Evolutionary conservation across 75 land plant species (phyloP).

Genomic region (Picea sitchensis): DNA sequence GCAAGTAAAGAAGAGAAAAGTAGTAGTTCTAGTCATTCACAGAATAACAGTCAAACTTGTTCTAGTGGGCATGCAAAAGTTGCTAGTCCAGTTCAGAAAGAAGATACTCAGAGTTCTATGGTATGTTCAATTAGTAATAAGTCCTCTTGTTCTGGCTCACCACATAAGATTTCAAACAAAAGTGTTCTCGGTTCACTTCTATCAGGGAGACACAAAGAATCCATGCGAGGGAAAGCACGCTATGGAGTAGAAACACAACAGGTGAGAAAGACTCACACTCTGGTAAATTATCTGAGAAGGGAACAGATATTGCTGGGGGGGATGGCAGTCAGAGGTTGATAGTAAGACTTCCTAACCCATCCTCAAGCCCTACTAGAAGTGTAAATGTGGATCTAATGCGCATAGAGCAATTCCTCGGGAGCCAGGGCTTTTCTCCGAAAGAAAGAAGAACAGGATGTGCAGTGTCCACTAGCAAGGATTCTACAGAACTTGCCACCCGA

Average conservation of each 20-base stretch:
- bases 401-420: slow-evolving; percentile 37
- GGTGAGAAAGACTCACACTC: slow-evolving; percentile 33
- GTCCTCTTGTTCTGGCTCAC: slow-evolving; percentile 22
- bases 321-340: slow-evolving; percentile 63
- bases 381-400: slow-evolving; percentile 39
- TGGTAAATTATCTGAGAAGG: slow-evolving; percentile 23
- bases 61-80: slow-evolving; percentile 61
- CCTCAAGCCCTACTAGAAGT: slow-evolving; percentile 60
- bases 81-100: slow-evolving; percentile 42
- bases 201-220: slow-evolving; percentile 50
- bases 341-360: slow-evolving; percentile 80
- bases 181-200: slow-evolving; percentile 18
- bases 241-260: slow-evolving; percentile 26
- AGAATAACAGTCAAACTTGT: slow-evolving; percentile 70
- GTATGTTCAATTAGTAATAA: slow-evolving; percentile 43
- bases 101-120: slow-evolving; percentile 60
- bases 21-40: slow-evolving; percentile 83
- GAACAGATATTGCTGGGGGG: slow-evolving; percentile 17
- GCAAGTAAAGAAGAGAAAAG: slow-evolving; percentile 70
- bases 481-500: no score
- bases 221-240: slow-evolving; percentile 29
- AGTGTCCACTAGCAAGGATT: no score
- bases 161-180: slow-evolving; percentile 34
- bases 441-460: slow-evolving; percentile 44
- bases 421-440: slow-evolving; percentile 51